A percentile compares a stretch with the other conserved stretches of the same genome.
Conservation (phyloP, 805 yeast genomes). For the Nakazawaea wyomingensis region DNA sequence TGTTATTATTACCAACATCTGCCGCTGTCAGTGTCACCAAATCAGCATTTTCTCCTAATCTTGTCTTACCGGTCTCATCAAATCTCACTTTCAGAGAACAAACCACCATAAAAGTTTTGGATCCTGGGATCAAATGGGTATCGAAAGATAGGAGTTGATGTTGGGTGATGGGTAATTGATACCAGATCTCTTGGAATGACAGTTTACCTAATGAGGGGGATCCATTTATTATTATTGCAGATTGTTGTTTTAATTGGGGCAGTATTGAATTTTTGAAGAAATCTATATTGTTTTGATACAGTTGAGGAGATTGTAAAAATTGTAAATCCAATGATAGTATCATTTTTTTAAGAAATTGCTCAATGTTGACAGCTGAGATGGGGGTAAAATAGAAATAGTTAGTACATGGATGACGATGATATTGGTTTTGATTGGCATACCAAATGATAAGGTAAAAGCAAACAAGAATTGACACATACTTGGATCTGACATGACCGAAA, state of each 20-base stretch:
- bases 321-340: conserved; percentile 23
- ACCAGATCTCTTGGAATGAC: conserved; percentile 56
- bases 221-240: conserved; percentile 56
- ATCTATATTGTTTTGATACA: conserved; percentile 16
- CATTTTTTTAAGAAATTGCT: conserved; percentile 20
- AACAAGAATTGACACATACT: conserved; percentile 6
- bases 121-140: conserved; percentile 63
- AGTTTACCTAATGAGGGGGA: conserved; percentile 46
- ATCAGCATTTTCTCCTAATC: conserved; percentile 60
- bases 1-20: conserved; percentile 11
- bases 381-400: neutral
- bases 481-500: conserved; percentile 10
- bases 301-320: conserved; percentile 10
- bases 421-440: neutral
- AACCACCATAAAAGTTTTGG: conserved; percentile 47
- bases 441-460: neutral
- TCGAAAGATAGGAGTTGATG: conserved; percentile 64
- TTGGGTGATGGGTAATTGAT: conserved; percentile 49
- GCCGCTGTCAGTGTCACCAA: conserved; percentile 19
- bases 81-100: conserved; percentile 57
- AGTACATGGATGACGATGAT: neutral
- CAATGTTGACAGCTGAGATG: conserved; percentile 15
- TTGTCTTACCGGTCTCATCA: conserved; percentile 70
- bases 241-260: conserved; percentile 44
- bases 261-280: conserved; percentile 21